phyloP scores from a whole-genome alignment of 177 flowering plant genomes.

The Vitis hybrid region DNA sequence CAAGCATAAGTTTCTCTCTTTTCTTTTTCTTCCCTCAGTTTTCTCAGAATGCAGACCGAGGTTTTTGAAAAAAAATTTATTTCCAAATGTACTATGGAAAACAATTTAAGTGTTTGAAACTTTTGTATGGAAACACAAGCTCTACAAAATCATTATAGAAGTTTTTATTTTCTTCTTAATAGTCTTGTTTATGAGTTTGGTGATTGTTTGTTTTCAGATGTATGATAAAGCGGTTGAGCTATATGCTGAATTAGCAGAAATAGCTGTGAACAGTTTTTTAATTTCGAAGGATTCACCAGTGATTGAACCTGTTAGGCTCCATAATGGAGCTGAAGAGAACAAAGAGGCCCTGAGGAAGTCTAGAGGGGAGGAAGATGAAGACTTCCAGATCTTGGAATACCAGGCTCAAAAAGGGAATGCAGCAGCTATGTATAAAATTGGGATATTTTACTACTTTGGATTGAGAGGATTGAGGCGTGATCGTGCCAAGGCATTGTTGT shows the following conservation, averaged over 20 bases:
- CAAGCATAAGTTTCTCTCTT: too few species aligned
- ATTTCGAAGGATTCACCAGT: slow-evolving; percentile 87
- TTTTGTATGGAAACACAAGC: neutral
- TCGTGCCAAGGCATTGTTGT: slow-evolving; percentile 69
- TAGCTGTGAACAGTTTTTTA: slow-evolving; percentile 83
- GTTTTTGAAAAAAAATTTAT: too few species aligned
- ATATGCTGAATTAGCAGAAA: slow-evolving; percentile 86
- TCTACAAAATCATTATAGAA: neutral
- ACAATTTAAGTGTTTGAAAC: too few species aligned
- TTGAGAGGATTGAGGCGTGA: slow-evolving; percentile 90
- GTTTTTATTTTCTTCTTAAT: neutral
- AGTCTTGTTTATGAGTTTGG: slow-evolving; percentile 1
- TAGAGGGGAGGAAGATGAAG: slow-evolving; percentile 95
- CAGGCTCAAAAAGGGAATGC: slow-evolving; percentile 94
- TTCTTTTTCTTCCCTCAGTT: too few species aligned
- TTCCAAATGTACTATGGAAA: too few species aligned
- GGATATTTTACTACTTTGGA: slow-evolving; percentile 87
- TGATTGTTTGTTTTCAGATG: slow-evolving; percentile 55
- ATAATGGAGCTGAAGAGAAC: slow-evolving; percentile 90
- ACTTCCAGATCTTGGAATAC: slow-evolving; percentile 88
- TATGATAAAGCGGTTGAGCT: slow-evolving; percentile 75
- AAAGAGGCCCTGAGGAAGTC: slow-evolving; percentile 84
- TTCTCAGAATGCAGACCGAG: too few species aligned
- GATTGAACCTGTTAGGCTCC: slow-evolving; percentile 78
- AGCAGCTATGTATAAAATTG: slow-evolving; percentile 85